Evolutionary conservation across 129 eudicot genomes (phyloP).

Genomic region (Solidago caesia): DNA sequence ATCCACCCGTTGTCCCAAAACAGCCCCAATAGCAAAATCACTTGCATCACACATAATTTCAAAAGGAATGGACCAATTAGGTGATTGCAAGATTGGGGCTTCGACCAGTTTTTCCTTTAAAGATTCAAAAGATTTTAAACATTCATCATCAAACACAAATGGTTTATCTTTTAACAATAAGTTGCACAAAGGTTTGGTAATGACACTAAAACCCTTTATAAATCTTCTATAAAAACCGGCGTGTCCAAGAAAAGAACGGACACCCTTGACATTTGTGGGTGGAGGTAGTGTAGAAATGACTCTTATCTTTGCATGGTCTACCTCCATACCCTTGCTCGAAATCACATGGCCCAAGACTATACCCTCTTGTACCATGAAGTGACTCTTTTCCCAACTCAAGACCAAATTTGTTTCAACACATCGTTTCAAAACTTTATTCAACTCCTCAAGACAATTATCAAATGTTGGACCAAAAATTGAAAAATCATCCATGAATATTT

Average conservation of each 20-base stretch:
- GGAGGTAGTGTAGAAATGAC: neutral
- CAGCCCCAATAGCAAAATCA: neutral
- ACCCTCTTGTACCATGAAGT: constrained; percentile 1
- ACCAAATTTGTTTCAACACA: neutral
- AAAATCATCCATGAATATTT: constrained; percentile 2
- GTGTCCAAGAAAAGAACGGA: neutral
- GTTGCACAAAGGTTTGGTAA: neutral
- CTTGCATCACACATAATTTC: neutral
- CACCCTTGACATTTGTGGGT: neutral
- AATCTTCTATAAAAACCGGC: neutral
- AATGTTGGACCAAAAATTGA: neutral
- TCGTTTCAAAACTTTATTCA: neutral
- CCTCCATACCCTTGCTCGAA: neutral
- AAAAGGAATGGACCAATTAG: neutral
- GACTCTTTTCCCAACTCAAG: neutral
- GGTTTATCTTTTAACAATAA: neutral
- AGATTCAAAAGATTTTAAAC: neutral
- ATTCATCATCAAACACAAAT: neutral
- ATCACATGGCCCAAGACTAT: neutral
- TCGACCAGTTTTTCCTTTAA: too few relatives aligned
- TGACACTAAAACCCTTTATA: neutral
- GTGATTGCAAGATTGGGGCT: neutral
- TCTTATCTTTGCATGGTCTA: neutral
- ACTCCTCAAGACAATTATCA: neutral
- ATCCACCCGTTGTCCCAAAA: neutral